Evolutionary conservation across 805 yeast species (phyloP).

Genomic region (Cyberlindnera nakhonratchasimensis): DNA sequence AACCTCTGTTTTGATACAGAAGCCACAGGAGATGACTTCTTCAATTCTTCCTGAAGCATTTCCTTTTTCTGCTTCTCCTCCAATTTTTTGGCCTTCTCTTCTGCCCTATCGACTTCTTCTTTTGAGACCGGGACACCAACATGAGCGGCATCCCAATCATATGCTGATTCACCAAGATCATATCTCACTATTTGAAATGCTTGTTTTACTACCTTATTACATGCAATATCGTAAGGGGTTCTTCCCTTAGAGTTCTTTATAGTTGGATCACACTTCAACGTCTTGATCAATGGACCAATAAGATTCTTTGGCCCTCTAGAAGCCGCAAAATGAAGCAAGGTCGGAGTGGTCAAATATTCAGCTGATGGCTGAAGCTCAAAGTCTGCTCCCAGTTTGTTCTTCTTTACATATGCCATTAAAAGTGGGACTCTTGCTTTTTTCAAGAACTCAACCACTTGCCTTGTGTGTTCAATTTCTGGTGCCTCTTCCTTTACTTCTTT

Average conservation of each 20-base stretch:
- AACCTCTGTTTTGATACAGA: conserved; percentile 37
- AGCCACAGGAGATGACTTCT: conserved; percentile 28
- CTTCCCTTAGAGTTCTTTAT: conserved; percentile 48
- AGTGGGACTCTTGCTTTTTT: conserved; percentile 78
- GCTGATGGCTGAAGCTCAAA: conserved; percentile 52
- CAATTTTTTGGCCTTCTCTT: conserved; percentile 34
- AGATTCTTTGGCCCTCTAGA: conserved; percentile 63
- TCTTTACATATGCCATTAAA: conserved; percentile 56
- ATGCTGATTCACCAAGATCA: conserved; percentile 62
- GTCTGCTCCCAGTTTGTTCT: conserved; percentile 52
- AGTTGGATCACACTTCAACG: conserved; percentile 70
- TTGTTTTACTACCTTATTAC: conserved; percentile 41
- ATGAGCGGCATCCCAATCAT: conserved; percentile 67
- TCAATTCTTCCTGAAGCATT: conserved; percentile 42
- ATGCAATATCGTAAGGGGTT: conserved; percentile 66
- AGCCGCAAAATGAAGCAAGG: conserved; percentile 76
- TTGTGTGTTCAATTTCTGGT: conserved; percentile 48
- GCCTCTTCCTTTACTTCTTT: conserved; percentile 25
- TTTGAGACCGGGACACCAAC: conserved; percentile 57
- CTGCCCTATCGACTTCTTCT: conserved; percentile 49
- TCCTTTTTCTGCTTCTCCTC: conserved; percentile 39
- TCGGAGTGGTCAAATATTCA: conserved; percentile 57
- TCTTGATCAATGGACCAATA: conserved; percentile 55
- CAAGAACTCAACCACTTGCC: conserved; percentile 54
- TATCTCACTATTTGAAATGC: conserved; percentile 68